Base-by-base conservation (phyloP, 352 stramenopile genomes). In the Blastocystis sp. region DNA sequence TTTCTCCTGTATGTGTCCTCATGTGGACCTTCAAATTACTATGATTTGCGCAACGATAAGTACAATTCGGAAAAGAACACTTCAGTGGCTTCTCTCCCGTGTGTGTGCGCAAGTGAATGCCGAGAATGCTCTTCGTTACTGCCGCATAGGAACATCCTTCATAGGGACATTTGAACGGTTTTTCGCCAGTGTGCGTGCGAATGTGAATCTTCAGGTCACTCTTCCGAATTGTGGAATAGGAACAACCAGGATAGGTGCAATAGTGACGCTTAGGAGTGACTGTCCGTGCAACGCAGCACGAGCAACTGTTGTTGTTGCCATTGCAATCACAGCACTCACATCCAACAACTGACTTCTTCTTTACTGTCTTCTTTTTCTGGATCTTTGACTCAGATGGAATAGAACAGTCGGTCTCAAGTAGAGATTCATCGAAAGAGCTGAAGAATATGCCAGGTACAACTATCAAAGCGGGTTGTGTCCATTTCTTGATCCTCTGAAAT, bases 11-110 rank as follows among this genome's bases (percentile, higher is more conserved):
- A 39, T 87, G 76, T 2, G 59, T 87, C 2, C 59, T 43, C 76
- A 87, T 77, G 47, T 87, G 76, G 23, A 73, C 59, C 37, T 87
- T 87, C 26, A 87, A 47, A 45, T 87, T 76, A 39, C 63, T 87
- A 47, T 76, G 59, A 39, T 87, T 76, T 7, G 59, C 47, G 26
- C 45, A 54, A 8, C 45, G 59, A 20, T 76, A 87, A 43, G 0
- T 43, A 45, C 76, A 87, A 47, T 77, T 87, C 7, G 37, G 59
- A 37, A 50, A 73, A 13, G 76, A n/a, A 45, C 76, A 87, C 29
- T 73, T 76, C 59, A 76, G 53, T 23, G 76, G 76, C 3, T 61
- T 54, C 20, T 76, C 63, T 34, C 76, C 76, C 39, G 63, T 73
- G 50, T 87, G 76, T 11, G 29, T 77, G 29, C 76, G 76, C 18